Evolutionary conservation across 139 green algal genomes (phyloP), one percentile per base, ranked within the genome.

Genomic region (Mesotaenium endlicherianum): DNA sequence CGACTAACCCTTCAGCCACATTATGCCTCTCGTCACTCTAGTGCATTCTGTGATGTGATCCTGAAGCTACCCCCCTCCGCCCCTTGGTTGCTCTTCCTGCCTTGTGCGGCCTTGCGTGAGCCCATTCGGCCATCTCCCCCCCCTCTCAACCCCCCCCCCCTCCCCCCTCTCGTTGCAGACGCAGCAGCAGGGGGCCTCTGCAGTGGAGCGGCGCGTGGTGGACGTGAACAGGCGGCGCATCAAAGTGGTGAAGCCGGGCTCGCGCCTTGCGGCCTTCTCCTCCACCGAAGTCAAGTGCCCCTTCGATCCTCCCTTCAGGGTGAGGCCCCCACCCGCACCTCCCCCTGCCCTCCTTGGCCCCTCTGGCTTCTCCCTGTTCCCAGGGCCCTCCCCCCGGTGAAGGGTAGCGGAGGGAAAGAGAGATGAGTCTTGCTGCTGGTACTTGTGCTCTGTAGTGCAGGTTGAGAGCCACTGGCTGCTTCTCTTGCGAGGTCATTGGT

Each of bases 261-360:
- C 36, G 31, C 3, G 70, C 17, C 11, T n/a, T 11, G 47, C 70
- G 30, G 39, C 70, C 4, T 78, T 78, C 6, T 78, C 70, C 4
- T 57, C 70, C n/a, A 50, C 36, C 34, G 70, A 78, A 31, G 70
- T 78, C 5, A 78, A 78, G 31, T 5, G 70, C 4, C 34, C 70
- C 70, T 78, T 47, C 70, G 70, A 45, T 4, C 70, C 70, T 3
- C 70, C 70, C 34, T 78, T 78, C 70, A 78, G 36, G 70, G 70
- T 78, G 31, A 78, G 70, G 70, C 26, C 53, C 53, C 26, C 26
- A 64, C 26, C 53, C 26, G 26, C 53, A 20, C 26, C 26, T 26
- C 53, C 20, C 20, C 53, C 26, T 64, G 26, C 53, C 53, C 26
- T 64, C 26, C 53, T 64, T 64, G 20, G 20, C 53, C 20, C 26